phyloP scores from a whole-genome alignment of 2,329 filamentous ascomycete species.

The Torrubiella hemipterigena region DNA sequence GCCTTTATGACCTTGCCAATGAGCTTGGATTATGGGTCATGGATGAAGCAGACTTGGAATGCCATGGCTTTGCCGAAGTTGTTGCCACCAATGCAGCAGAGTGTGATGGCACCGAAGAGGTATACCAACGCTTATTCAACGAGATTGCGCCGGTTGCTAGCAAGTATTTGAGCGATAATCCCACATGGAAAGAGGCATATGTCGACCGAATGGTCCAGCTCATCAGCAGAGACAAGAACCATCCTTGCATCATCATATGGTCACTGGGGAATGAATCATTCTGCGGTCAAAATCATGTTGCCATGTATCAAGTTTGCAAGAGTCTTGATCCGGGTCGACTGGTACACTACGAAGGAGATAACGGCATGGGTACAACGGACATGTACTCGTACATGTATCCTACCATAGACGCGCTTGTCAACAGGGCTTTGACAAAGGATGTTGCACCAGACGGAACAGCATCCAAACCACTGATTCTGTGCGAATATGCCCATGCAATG shows the following conservation, averaged over 20 bases:
- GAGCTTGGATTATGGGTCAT: constrained; percentile 53
- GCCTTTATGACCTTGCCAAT: constrained; percentile 47
- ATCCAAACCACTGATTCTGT: constrained; percentile 48
- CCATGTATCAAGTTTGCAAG: constrained; percentile 56
- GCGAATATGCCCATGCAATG: constrained; percentile 54
- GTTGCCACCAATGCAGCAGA: constrained; percentile 39
- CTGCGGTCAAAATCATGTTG: constrained; percentile 54
- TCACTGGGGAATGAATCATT: constrained; percentile 64
- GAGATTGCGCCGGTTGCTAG: constrained; percentile 46
- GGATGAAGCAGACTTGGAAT: constrained; percentile 38
- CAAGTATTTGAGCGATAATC: constrained; percentile 48
- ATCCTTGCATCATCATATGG: constrained; percentile 61
- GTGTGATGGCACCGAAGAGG: constrained; percentile 46
- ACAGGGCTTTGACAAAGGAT: constrained; percentile 28
- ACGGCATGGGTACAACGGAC: constrained; percentile 45
- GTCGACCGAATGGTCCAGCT: constrained; percentile 54
- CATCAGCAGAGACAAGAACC: constrained; percentile 59
- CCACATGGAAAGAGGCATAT: constrained; percentile 50
- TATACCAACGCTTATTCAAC: constrained; percentile 42
- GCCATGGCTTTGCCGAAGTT: constrained; percentile 40
- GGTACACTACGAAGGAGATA: constrained; percentile 57
- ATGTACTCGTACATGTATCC: constrained; percentile 61
- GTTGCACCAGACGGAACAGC: constrained; percentile 31
- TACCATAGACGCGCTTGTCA: constrained; percentile 35
- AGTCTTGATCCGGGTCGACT: constrained; percentile 43